Evolutionary conservation across 164 flowering plant species (phyloP).

Genomic region (Buxus sempervirens): DNA sequence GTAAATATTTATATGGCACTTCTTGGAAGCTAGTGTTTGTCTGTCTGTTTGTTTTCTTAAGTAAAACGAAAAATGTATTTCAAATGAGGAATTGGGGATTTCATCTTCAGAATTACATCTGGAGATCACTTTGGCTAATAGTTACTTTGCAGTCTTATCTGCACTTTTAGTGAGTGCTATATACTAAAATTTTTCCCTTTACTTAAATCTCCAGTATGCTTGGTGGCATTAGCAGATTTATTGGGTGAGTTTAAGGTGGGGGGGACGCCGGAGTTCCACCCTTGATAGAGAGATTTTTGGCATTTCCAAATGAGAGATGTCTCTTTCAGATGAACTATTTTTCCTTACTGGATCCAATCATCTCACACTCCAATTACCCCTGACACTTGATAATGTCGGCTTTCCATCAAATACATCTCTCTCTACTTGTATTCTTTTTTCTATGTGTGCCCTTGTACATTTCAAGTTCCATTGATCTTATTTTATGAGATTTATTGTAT

Average conservation of each 20-base stretch:
- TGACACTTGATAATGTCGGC: neutral
- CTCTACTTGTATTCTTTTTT: too few relatives aligned
- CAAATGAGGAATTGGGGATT: too few relatives aligned
- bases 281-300: neutral
- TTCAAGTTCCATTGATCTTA: neutral
- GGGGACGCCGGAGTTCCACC: neutral
- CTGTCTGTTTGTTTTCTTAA: too few relatives aligned
- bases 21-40: too few relatives aligned
- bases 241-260: too few relatives aligned
- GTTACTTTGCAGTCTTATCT: neutral
- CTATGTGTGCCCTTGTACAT: neutral
- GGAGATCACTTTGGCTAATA: neutral
- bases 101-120: too few relatives aligned
- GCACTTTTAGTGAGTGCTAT: neutral
- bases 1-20: too few relatives aligned
- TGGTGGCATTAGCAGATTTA: neutral
- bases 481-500: neutral
- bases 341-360: neutral
- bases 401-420: neutral
- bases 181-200: neutral
- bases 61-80: too few relatives aligned
- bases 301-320: neutral
- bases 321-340: neutral
- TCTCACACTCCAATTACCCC: neutral
- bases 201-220: neutral